These are phyloP conservation scores for Cutaneotrichosporon dermatis DNA, from an alignment of 1,284 basidiomycete genomes.

Conservation along the genomic window DNA sequence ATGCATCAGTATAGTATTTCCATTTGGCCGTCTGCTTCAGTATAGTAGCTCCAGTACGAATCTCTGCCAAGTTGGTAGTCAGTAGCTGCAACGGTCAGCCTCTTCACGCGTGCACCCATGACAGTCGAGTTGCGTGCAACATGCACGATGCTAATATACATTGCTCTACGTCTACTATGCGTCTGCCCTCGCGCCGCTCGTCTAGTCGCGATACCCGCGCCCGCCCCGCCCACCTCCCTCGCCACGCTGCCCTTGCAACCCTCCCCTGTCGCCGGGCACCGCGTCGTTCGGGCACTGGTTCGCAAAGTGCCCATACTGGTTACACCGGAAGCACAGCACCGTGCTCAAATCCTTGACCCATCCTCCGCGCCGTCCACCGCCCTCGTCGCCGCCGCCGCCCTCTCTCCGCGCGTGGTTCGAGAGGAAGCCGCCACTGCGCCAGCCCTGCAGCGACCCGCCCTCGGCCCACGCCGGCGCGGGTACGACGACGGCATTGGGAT, in stretches of 20 bases:
- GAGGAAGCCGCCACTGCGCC: conserved; percentile 40
- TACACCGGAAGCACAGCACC: conserved; percentile 67
- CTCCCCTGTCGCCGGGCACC: conserved; percentile 47
- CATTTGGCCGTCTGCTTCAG: no score
- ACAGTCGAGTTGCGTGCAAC: no score
- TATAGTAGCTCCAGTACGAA: no score
- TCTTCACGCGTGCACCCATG: no score
- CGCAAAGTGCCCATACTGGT: conserved; percentile 86
- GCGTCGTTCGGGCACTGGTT: conserved; percentile 74
- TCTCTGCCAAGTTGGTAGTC: no score
- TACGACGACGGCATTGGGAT: conserved; percentile 54
- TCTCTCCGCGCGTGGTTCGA: conserved; percentile 33
- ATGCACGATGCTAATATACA: no score
- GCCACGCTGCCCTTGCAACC: conserved; percentile 14
- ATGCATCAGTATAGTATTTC: no score
- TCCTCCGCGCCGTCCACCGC: conserved; percentile 29
- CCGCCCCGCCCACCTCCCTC: neutral
- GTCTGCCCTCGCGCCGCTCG: neutral
- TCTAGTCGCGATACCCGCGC: neutral
- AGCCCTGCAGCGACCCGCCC: conserved; percentile 38
- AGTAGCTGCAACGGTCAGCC: no score
- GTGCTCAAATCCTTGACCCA: conserved; percentile 60
- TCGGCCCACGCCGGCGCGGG: conserved; percentile 42
- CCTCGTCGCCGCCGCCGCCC: conserved; percentile 19
- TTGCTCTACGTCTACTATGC: neutral